A percentile compares a stretch with the other conserved stretches of the same genome.
Evolutionary conservation across 2,329 filamentous ascomycete genomes (phyloP).

Genomic region (Chaetothyriales sp.): DNA sequence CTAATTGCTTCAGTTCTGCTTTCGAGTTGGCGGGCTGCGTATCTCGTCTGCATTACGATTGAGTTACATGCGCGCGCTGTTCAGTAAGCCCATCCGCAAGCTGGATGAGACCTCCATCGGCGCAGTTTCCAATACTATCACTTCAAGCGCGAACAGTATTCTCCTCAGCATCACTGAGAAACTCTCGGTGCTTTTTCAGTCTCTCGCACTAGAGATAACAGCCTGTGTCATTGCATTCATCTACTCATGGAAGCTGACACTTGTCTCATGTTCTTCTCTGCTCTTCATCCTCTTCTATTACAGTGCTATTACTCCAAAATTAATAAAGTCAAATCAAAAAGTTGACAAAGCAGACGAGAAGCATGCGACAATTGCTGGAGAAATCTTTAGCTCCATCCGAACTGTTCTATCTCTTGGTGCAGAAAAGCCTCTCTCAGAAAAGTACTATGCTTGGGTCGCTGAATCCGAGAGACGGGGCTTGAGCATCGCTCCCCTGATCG

Average conservation of each 20-base stretch:
- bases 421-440: constrained; percentile 24
- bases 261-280: constrained; percentile 36
- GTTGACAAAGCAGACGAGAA: constrained; percentile 23
- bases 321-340: constrained; percentile 17
- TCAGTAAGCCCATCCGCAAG: constrained; percentile 36
- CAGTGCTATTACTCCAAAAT: constrained; percentile 22
- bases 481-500: constrained; percentile 20
- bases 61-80: constrained; percentile 36
- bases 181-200: constrained; percentile 32
- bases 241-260: constrained; percentile 40
- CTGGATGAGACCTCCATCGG: constrained; percentile 39
- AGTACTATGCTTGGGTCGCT: constrained; percentile 26
- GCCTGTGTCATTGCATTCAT: constrained; percentile 40
- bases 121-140: constrained; percentile 39
- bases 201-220: constrained; percentile 28
- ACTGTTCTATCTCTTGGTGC: constrained; percentile 34
- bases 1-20: constrained; percentile 26
- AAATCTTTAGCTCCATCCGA: constrained; percentile 30
- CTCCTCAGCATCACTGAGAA: constrained; percentile 44
- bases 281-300: constrained; percentile 27
- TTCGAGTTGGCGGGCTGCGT: constrained; percentile 37
- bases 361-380: constrained; percentile 33
- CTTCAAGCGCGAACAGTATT: constrained; percentile 38
- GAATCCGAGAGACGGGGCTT: constrained; percentile 25
- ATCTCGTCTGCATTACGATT: constrained; percentile 39